A percentile compares a stretch with the other conserved stretches of the same genome.
Conservation (phyloP, 2,329 filamentous ascomycete species). For the Talaromyces piceae region DNA sequence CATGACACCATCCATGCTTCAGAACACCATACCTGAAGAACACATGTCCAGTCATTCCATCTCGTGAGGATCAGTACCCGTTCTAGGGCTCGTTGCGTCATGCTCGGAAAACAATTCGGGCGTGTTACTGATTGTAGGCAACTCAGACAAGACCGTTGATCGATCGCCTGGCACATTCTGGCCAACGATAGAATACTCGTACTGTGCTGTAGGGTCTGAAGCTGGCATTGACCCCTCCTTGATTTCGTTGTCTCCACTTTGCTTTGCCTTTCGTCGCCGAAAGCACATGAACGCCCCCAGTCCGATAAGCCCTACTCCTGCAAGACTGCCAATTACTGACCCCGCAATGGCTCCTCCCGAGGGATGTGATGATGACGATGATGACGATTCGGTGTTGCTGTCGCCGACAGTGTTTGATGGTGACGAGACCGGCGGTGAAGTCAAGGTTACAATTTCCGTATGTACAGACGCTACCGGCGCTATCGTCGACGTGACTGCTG, state of each 20-base stretch:
- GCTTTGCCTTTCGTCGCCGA: background rate
- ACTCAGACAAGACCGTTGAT: background rate
- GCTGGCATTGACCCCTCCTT: background rate
- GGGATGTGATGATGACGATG: background rate
- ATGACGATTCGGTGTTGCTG: background rate
- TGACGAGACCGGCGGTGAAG: background rate
- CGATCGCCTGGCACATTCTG: background rate
- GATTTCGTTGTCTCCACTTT: background rate
- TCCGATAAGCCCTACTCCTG: background rate
- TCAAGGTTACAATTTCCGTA: background rate
- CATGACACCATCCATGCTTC: no score
- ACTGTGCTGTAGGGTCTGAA: background rate
- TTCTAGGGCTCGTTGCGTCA: background rate
- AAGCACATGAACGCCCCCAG: background rate
- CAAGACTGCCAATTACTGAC: background rate
- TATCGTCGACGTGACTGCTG: background rate
- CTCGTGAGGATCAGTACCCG: background rate
- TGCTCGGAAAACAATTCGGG: background rate
- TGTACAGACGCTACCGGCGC: background rate
- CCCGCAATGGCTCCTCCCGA: background rate
- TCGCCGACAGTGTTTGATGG: background rate
- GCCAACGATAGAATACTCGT: background rate
- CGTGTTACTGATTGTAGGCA: background rate
- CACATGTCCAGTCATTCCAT: background rate
- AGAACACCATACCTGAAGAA: no score